phyloP scores from a whole-genome alignment of 148 eudicot genomes.

The Rhododendron williamsianum region DNA sequence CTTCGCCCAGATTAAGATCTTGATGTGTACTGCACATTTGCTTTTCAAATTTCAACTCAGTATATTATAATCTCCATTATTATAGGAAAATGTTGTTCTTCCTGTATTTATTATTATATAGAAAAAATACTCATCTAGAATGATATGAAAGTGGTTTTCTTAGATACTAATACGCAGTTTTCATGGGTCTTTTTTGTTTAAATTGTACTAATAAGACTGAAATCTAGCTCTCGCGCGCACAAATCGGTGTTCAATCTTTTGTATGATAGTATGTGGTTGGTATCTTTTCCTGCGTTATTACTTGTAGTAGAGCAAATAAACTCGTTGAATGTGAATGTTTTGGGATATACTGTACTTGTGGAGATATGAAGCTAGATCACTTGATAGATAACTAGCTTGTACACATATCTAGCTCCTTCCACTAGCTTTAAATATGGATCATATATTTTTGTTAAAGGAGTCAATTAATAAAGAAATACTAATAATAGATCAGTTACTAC shows the following conservation, averaged over 20 bases:
- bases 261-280: neutral
- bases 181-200: neutral
- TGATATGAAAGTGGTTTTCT: neutral
- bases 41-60: neutral
- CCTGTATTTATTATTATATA: neutral
- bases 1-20: neutral
- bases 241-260: neutral
- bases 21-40: neutral
- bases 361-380: neutral
- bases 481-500: neutral
- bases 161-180: too few relatives aligned
- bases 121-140: too few relatives aligned
- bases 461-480: too few relatives aligned
- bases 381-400: neutral
- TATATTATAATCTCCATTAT: neutral
- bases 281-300: neutral
- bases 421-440: neutral
- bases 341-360: neutral
- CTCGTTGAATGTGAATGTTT: neutral
- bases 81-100: neutral
- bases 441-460: neutral
- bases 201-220: neutral
- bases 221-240: neutral
- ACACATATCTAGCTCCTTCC: neutral
- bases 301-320: neutral